Evolutionary conservation across 805 yeast genomes (phyloP).

Genomic region (Saturnispora serradocipensis): DNA sequence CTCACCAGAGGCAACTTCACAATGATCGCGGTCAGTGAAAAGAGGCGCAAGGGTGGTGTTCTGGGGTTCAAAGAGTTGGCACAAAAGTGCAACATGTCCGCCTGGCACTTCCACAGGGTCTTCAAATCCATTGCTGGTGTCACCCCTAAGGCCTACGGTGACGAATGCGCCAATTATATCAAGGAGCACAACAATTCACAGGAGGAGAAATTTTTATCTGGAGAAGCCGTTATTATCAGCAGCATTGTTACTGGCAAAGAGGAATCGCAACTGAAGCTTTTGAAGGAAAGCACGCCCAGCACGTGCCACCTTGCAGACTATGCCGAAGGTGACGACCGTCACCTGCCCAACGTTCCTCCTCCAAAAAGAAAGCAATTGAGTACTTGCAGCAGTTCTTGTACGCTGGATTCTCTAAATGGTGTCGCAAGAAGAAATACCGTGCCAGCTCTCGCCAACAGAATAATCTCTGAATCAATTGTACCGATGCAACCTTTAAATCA

Average conservation of each 20-base stretch:
- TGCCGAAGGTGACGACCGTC: background rate
- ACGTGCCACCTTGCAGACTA: background rate
- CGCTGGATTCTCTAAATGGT: background rate
- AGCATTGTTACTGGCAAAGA: constrained; percentile 24
- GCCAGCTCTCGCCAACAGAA: background rate
- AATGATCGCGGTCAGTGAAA: constrained; percentile 16
- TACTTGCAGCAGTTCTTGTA: background rate
- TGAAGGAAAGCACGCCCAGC: background rate
- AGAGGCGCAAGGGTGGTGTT: constrained; percentile 61
- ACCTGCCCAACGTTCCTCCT: background rate
- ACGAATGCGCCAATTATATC: constrained; percentile 61
- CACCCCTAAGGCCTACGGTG: constrained; percentile 86
- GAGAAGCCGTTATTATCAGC: constrained; percentile 23
- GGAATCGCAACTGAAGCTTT: background rate
- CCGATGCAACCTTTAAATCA: background rate
- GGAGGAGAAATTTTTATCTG: constrained; percentile 8
- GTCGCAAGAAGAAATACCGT: background rate
- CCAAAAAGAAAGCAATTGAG: background rate
- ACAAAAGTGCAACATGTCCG: constrained; percentile 68
- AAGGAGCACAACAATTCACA: constrained; percentile 24
- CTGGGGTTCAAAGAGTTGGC: constrained; percentile 83
- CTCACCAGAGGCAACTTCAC: constrained; percentile 5
- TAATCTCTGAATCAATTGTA: background rate
- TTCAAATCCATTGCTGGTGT: constrained; percentile 79
- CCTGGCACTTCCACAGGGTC: constrained; percentile 92